A percentile compares a stretch with the other conserved stretches of the same genome.
These are phyloP conservation scores for Fusarium sp. DNA, from an alignment of 2,329 filamentous ascomycete genomes.

Conservation along the genomic window DNA sequence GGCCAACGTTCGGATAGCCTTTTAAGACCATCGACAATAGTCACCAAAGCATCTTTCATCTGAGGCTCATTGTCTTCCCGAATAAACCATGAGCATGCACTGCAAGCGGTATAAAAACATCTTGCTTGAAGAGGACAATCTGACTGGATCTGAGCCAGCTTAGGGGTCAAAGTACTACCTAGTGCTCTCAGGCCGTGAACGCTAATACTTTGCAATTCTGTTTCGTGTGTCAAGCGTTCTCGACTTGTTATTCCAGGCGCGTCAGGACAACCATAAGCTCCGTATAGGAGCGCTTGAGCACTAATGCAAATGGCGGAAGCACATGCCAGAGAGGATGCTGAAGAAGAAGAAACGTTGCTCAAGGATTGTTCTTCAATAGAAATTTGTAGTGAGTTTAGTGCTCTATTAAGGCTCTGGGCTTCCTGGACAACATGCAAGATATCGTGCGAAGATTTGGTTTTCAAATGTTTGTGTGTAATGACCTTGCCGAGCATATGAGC, in stretches of 20 bases:
- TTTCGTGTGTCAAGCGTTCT: conserved; percentile 8
- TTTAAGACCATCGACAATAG: background rate
- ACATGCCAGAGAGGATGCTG: background rate
- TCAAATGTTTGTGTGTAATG: background rate
- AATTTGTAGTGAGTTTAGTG: background rate
- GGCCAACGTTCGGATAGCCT: background rate
- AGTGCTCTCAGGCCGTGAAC: background rate
- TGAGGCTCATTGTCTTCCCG: conserved; percentile 5
- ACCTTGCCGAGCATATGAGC: conserved; percentile 9
- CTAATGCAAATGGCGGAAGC: background rate
- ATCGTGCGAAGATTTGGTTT: background rate
- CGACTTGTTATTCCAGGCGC: background rate
- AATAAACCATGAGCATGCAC: conserved; percentile 12
- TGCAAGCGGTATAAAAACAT: conserved; percentile 2
- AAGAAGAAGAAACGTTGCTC: background rate
- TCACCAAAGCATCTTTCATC: background rate
- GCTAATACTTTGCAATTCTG: conserved; percentile 3
- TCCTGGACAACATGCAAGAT: conserved; percentile 1
- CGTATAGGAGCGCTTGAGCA: conserved; percentile 5
- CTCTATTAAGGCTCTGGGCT: background rate
- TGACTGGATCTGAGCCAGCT: background rate
- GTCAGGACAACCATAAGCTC: conserved; percentile 5
- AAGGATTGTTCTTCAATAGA: background rate
- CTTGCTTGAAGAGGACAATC: background rate
- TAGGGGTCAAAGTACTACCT: background rate